Base-by-base conservation (phyloP, 257 asterid genomes). In the Scutellaria barbata region DNA sequence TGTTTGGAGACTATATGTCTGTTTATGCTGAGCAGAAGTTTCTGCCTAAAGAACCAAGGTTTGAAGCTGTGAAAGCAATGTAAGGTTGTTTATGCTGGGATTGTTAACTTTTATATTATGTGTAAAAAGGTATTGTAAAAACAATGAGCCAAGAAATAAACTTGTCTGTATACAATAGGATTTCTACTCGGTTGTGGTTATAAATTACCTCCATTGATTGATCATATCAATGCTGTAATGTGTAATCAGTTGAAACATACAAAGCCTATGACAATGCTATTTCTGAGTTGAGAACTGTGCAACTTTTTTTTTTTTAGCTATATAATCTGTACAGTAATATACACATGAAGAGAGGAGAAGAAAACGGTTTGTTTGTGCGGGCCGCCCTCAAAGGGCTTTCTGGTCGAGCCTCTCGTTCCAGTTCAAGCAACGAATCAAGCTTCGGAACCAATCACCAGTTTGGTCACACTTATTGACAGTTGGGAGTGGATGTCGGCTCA, bases 401-500 rank as follows among this genome's bases (percentile, higher is more conserved):
- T 95, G 99, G 79, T 89, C 99, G 37, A 92, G 82, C 79, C 99
- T 82, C 74, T 95, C 98, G 42, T 95, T 95, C 99, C 99, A 95
- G 82, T 95, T 95, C 82, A 95, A 81, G 93, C 99, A 95, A 66
- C 97, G 99, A 63, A 92, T 77, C 83, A 95, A 87, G 83, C 98
- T 95, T 77, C 87, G 88, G 55, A 92, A 95, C 99, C 99, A 95
- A 74, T 95, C 99, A 35, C 96, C 92, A 4, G 98, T 95, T 85
- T 92, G 98, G 75, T 95, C 98, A 55, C 75, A 81, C 75, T 95
- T 95, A 79, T 92, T 95, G 69, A 92, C 97, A 4, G 97, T 92
- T 39, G 99, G 97, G 78, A 95, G 96, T 17, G 99, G 99, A 73
- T 95, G 98, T 74, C 90, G 86, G 81, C 99, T 92, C 99, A 95